These are phyloP conservation scores for Gynandropsis gynandra DNA, from an alignment of 345 rosid species.

Conservation along the genomic window DNA sequence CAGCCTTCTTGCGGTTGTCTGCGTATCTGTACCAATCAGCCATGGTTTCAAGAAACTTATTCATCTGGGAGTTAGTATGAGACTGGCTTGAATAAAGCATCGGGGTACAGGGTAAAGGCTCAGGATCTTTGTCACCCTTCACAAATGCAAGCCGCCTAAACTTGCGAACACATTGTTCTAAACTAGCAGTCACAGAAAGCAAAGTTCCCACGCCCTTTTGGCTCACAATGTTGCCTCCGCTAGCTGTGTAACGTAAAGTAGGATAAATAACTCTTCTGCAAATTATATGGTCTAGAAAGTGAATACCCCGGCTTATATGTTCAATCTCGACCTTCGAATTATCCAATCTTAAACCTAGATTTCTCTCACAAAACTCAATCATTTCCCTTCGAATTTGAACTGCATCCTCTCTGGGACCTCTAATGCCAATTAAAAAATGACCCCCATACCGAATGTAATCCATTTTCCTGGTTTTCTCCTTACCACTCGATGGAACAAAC, in stretches of 20 bases:
- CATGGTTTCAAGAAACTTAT: conserved; percentile 92
- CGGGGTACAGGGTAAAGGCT: conserved; percentile 87
- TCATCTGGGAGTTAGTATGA: conserved; percentile 94
- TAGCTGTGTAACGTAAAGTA: conserved; percentile 72
- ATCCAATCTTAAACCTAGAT: conserved; percentile 57
- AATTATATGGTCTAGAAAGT: conserved; percentile 86
- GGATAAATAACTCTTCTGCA: conserved; percentile 76
- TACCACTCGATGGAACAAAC: conserved; percentile 90
- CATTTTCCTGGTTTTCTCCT: conserved; percentile 90
- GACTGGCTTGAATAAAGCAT: conserved; percentile 97
- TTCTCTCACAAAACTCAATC: conserved; percentile 59
- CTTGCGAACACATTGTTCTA: conserved; percentile 74
- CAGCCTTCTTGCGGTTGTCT: conserved; percentile 85
- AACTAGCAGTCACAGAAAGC: conserved; percentile 88
- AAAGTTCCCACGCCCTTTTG: conserved; percentile 87
- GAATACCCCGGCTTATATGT: conserved; percentile 78
- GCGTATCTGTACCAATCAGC: conserved; percentile 97
- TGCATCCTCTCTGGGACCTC: conserved; percentile 90
- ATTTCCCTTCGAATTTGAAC: conserved; percentile 56
- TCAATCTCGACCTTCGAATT: conserved; percentile 73
- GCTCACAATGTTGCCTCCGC: conserved; percentile 77
- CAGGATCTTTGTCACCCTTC: conserved; percentile 94
- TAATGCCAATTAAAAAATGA: conserved; percentile 81
- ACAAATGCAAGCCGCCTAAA: conserved; percentile 75
- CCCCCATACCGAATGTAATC: conserved; percentile 84